Base-by-base conservation (phyloP, 2,329 filamentous ascomycete species). In the Fusarium acutatum region DNA sequence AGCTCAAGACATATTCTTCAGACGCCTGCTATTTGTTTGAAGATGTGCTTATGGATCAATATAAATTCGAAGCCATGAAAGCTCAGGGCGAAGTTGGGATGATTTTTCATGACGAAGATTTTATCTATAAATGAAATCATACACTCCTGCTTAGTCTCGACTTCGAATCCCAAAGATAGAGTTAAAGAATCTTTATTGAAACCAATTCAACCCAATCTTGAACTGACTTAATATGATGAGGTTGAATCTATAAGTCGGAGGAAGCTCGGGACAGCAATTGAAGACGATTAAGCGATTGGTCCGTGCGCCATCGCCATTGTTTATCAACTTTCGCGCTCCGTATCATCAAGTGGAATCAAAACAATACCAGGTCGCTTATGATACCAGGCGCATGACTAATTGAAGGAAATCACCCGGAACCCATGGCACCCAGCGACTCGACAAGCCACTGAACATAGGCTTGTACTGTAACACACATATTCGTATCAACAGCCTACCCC, bases 271-370 rank as follows among this genome's bases (percentile, higher is more conserved):
- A 53, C 44, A 37, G 28, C 6, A 32, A 18, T 24, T 30, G 24
- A 53, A 30, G 37, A 38, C 18, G 26, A 65, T 58, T 53, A 47
- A 64, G 59, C n/a, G 37, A 34, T n/a, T 57, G 67, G 68, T 18
- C 67, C 50, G 68, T 71, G 68, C 68, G 24, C 40, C 13, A 50
- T 66, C 66, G 32, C 54, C 66, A 32, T 52, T 67, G 61, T 71
- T 70, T 71, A 71, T 66, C 22, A 35, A 46, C 67, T 50, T 49
- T 56, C 38, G 53, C 34, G 43, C 53, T 71, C 26, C 20, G 20
- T 43, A 61, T 47, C 34, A 15, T 66, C 28, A 26, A 49, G 34
- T 43, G 24, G 66, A 50, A 60, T 38, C 67, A 67, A 61, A 71
- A 67, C 54, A 71, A 53, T 30, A 20, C 32, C 14, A 59, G 24